These are phyloP conservation scores for Metschnikowia cerradonensis DNA, from an alignment of 805 yeast genomes.

Conservation along the genomic window DNA sequence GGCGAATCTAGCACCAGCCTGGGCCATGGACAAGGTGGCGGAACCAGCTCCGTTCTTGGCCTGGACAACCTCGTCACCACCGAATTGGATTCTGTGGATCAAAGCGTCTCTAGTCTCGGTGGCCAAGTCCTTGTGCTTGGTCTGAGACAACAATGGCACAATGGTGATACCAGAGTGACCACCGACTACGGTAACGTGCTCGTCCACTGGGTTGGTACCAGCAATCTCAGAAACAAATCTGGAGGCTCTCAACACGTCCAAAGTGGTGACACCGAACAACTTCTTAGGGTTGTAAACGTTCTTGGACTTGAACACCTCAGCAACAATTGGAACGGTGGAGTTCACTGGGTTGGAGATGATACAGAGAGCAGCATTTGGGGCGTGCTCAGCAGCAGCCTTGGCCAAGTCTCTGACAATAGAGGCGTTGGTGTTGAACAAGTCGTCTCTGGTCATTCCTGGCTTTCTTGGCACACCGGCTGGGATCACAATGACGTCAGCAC, in stretches of 20 bases:
- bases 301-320: conserved; percentile 81
- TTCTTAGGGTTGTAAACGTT: conserved; percentile 90
- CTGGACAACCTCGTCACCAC: conserved; percentile 93
- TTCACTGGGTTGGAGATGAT: conserved; percentile 94
- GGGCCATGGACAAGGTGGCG: conserved; percentile 90
- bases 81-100: conserved; percentile 87
- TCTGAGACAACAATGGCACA: conserved; percentile 87
- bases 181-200: conserved; percentile 85
- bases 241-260: conserved; percentile 86
- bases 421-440: conserved; percentile 92
- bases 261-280: conserved; percentile 93
- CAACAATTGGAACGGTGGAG: conserved; percentile 95
- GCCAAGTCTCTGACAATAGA: conserved; percentile 92
- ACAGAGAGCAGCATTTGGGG: conserved; percentile 79
- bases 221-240: conserved; percentile 70
- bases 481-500: conserved; percentile 81
- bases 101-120: conserved; percentile 63
- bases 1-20: conserved; percentile 79
- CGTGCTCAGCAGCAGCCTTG: conserved; percentile 71
- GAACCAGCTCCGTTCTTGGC: conserved; percentile 95
- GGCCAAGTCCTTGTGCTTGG: conserved; percentile 59
- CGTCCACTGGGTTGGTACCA: conserved; percentile 71
- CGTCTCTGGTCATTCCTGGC: conserved; percentile 99
- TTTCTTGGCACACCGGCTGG: conserved; percentile 99
- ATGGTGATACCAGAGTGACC: conserved; percentile 98